A percentile compares a stretch with the other conserved stretches of the same genome.
These are phyloP conservation scores for Cystobasidium slooffiae DNA, from an alignment of 1,284 basidiomycete species.

Conservation along the genomic window DNA sequence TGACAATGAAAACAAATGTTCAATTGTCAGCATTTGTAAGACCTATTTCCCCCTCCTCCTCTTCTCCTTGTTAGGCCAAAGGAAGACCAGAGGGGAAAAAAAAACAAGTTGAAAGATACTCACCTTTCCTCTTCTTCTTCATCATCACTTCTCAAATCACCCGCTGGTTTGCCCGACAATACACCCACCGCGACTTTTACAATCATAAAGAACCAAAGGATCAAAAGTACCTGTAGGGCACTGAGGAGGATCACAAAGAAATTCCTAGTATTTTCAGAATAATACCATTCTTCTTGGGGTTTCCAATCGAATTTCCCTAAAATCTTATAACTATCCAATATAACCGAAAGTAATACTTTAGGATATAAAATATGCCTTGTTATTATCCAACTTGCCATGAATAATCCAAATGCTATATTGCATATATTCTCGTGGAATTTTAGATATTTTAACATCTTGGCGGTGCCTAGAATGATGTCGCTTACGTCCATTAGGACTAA, in stretches of 20 bases:
- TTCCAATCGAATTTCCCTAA: slow-evolving; percentile 64
- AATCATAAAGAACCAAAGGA: slow-evolving; percentile 47
- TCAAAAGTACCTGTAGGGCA: slow-evolving; percentile 65
- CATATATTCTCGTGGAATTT: slow-evolving; percentile 66
- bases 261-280: slow-evolving; percentile 61
- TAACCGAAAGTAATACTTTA: slow-evolving; percentile 68
- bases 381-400: slow-evolving; percentile 84
- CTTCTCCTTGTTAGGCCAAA: no score
- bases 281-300: slow-evolving; percentile 65
- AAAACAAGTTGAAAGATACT: background rate
- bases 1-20: no score
- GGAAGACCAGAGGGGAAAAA: no score
- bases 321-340: slow-evolving; percentile 62
- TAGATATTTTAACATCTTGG: slow-evolving; percentile 92
- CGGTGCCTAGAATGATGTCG: slow-evolving; percentile 80
- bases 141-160: slow-evolving; percentile 83
- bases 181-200: slow-evolving; percentile 79
- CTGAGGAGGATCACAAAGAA: slow-evolving; percentile 67
- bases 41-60: no score
- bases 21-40: no score
- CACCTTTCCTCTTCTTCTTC: slow-evolving; percentile 62
- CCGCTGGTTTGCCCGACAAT: slow-evolving; percentile 73
- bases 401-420: slow-evolving; percentile 77
- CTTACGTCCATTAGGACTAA: slow-evolving; percentile 91
- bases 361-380: slow-evolving; percentile 82